Evolutionary conservation across 1,139 yeast species (phyloP), one percentile per base, ranked within the genome.

Genomic region (Taphrina pruni): DNA sequence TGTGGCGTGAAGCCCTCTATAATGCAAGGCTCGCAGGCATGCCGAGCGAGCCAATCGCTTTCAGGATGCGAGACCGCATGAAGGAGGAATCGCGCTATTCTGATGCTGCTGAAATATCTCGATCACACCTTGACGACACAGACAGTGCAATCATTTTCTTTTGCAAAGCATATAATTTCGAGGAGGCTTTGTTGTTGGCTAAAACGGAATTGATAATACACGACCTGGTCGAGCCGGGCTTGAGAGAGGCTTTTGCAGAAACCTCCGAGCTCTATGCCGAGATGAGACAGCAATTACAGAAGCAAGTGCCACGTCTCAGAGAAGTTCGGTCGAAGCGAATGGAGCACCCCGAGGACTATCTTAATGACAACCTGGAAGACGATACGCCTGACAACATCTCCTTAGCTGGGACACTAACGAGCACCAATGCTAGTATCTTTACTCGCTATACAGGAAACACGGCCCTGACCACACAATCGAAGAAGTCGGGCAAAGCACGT

Each of bases 361-460:
- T 88, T 77, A 50, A 50, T n/a, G 82, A 80, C 9, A 77, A 74
- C 4, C 73, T 74, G 9, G 77, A 74, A 12, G 78, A 73, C 72
- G 96, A 90, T 73, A 85, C 89, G 17, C 94, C 97, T 0, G 99
- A 94, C 78, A 90, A 93, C 77, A 96, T 95, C 1, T 93, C 98
- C 0, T 85, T 95, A 72, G 98, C 98, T 0, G 95, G 97, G 0
- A 89, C 97, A 0, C 97, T 92, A 77, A 88, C 97, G 0, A 89
- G 97, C 0, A 90, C 97, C 0, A 88, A 92, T 12, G 96, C 95
- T 39, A 92, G 98, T 0, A 90, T 93, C 77, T 90, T 92, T 79
- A 94, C 99, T 0, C 98, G 98, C 73, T 92, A 93, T 79, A 92
- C 98, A 0, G 84, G 89, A 0, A 97, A 97, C 32, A 94, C 99